Evolutionary conservation across 495 filamentous ascomycete species (phyloP).

Genomic region (Letharia columbiana): DNA sequence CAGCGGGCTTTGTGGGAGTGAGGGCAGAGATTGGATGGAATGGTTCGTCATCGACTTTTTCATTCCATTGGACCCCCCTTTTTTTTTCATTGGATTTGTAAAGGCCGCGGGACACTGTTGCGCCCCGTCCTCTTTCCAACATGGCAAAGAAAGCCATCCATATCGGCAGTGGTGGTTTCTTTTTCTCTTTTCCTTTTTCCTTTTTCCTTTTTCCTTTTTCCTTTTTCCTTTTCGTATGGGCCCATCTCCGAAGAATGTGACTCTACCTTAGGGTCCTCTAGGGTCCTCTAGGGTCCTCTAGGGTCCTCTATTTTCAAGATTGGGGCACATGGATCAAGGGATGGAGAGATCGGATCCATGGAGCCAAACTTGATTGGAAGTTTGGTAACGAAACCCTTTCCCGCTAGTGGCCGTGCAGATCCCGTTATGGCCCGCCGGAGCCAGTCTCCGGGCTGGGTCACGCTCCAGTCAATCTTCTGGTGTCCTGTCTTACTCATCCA

Average conservation of each 20-base stretch:
- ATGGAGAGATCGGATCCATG: background rate
- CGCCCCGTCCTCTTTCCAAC: background rate
- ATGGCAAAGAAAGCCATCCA: background rate
- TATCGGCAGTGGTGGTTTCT: background rate
- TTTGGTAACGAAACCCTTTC: slow-evolving; percentile 20
- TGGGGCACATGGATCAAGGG: slow-evolving; percentile 8
- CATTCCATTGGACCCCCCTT: background rate
- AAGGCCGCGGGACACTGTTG: background rate
- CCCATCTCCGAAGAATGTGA: slow-evolving; percentile 10
- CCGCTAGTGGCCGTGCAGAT: slow-evolving; percentile 20
- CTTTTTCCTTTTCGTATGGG: background rate
- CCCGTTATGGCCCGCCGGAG: slow-evolving; percentile 15
- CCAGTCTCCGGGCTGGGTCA: slow-evolving; percentile 9
- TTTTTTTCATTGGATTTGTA: background rate
- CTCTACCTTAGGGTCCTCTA: background rate
- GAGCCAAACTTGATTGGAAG: background rate
- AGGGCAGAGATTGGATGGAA: background rate
- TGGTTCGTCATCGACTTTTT: background rate
- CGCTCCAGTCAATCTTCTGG: background rate
- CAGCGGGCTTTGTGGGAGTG: background rate
- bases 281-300: background rate
- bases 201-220: background rate
- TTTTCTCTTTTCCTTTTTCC: background rate
- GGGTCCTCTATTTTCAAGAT: background rate
- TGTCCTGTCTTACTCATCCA: background rate